These are phyloP conservation scores for Petasospora rhodanensis DNA, from an alignment of 1,139 yeast species.

Conservation along the genomic window DNA sequence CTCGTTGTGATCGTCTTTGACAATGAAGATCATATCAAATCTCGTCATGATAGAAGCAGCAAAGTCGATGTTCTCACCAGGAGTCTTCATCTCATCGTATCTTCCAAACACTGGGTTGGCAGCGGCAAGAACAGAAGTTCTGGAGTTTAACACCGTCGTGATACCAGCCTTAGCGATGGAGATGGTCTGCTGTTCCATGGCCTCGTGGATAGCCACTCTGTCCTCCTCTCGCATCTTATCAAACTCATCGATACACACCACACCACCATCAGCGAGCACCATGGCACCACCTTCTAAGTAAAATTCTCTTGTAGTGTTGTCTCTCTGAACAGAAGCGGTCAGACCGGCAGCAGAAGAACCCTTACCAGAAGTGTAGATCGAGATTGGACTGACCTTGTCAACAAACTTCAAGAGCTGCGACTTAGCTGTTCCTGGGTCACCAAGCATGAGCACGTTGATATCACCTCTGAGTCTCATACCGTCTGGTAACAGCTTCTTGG, in stretches of 20 bases:
- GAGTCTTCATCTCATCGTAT: conserved; percentile 91
- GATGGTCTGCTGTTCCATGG: conserved; percentile 99
- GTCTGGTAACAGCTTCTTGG: conserved; percentile 87
- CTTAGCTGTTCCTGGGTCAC: conserved; percentile 99
- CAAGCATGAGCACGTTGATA: conserved; percentile 84
- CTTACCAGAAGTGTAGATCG: conserved; percentile 96
- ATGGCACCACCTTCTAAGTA: conserved; percentile 98
- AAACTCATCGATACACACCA: conserved; percentile 97
- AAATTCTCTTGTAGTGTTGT: conserved; percentile 81
- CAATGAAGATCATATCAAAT: conserved; percentile 97
- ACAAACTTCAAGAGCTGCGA: conserved; percentile 93
- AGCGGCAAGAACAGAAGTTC: conserved; percentile 96
- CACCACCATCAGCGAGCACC: conserved; percentile 99
- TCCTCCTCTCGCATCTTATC: conserved; percentile 99
- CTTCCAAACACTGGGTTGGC: conserved; percentile 97
- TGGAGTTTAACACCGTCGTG: conserved; percentile 89
- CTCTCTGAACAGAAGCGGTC: conserved; percentile 96
- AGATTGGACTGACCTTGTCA: conserved; percentile 90
- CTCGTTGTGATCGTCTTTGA: conserved; percentile 91
- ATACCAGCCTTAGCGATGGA: conserved; percentile 99
- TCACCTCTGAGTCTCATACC: conserved; percentile 97
- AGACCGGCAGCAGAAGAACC: conserved; percentile 99
- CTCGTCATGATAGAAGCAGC: conserved; percentile 95
- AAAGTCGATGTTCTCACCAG: conserved; percentile 97
- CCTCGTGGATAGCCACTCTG: conserved; percentile 98